Evolutionary conservation across 306 rosid species (phyloP), one percentile per base, ranked within the genome.

Genomic region (Inga laurina): DNA sequence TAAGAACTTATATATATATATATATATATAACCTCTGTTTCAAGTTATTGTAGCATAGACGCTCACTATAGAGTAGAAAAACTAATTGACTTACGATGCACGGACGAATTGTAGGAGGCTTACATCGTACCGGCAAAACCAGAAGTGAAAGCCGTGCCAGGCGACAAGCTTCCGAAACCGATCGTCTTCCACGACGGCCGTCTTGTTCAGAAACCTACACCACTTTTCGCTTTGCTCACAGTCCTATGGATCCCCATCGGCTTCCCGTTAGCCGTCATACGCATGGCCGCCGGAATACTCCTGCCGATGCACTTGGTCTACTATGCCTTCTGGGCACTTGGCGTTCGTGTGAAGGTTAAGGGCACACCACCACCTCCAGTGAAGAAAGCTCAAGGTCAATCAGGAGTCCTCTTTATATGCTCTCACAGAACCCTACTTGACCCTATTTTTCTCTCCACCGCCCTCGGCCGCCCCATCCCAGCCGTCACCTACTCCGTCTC

Each of bases 161-260:
- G 34, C 0, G 91, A 92, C 9, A 92, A 91, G 82, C 94, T 95
- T 0, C 95, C 94, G 9, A 95, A 93, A 76, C 98, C 97, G 0
- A 85, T 95, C 5, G 88, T 95, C 56, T 95, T 95, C 85, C 97
- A 93, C 56, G 98, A 95, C 39, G 98, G 98, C 3, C 91, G 98
- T 3, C 84, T 95, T 0, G 94, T 93, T 4, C 85, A 87, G 22
- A 93, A 92, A 67, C 98, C 97, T 0, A 91, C 92, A 10, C 98
- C 98, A 0, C 81, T 95, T 4, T 30, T 82, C 15, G 93, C 94
- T 2, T 68, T 92, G 1, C 86, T 93, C 56, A 86, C 86, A 57
- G 64, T 93, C 54, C 91, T 95, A 0, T 93, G 98, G 98, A 83
- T 92, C 78, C 98, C 95, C 16, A 71, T 90, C 54, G 97, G 92